Evolutionary conservation across 805 yeast genomes (phyloP).

Genomic region (Peterozyma xylosa): DNA sequence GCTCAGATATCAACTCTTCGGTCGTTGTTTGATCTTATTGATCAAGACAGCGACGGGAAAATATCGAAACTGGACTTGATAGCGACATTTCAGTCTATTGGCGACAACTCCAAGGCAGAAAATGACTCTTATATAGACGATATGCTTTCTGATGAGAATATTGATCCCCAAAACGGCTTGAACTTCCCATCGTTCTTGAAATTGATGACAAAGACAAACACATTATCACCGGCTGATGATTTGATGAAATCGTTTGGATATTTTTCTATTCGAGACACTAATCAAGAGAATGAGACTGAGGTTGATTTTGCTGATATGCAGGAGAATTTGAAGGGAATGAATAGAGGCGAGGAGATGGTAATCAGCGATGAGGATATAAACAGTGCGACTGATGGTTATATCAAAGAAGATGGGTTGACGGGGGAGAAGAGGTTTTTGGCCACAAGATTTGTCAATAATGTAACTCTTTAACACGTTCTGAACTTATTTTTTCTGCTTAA

Average conservation of each 20-base stretch:
- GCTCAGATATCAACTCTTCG: conserved; percentile 55
- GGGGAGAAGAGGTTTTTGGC: conserved; percentile 57
- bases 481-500: too few species aligned
- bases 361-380: conserved; percentile 35
- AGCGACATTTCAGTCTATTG: conserved; percentile 44
- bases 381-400: conserved; percentile 45
- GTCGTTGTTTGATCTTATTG: conserved; percentile 73
- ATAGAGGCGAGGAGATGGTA: conserved; percentile 10
- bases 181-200: conserved; percentile 62
- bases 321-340: conserved; percentile 38
- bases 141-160: conserved; percentile 34
- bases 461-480: conserved; percentile 5
- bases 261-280: conserved; percentile 27
- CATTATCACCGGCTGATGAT: conserved; percentile 42
- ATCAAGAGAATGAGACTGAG: conserved; percentile 24
- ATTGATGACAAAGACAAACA: conserved; percentile 47
- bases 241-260: conserved; percentile 52
- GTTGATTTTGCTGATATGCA: conserved; percentile 43
- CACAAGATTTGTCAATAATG: conserved; percentile 52
- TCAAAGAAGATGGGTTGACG: conserved; percentile 42
- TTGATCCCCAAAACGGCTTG: conserved; percentile 24
- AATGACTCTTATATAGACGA: conserved; percentile 31
- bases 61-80: conserved; percentile 50
- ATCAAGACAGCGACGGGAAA: conserved; percentile 71
- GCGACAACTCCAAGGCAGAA: conserved; percentile 24